phyloP scores from a whole-genome alignment of 2,329 filamentous ascomycete species.

The Remersonia thermophila region DNA sequence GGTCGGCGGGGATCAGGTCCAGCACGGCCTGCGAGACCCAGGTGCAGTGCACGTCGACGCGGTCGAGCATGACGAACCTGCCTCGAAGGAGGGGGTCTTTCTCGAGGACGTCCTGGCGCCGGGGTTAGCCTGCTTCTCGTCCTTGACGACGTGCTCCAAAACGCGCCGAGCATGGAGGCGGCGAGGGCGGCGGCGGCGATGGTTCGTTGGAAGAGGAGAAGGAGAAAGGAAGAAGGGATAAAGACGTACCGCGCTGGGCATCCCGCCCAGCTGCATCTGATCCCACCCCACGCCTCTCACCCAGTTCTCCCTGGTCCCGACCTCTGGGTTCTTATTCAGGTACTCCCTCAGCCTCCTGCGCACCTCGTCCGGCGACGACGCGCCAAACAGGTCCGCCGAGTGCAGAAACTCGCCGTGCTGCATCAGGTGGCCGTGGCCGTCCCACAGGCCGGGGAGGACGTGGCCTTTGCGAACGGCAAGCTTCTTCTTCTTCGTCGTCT shows the following conservation, averaged over 20 bases:
- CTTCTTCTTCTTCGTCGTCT: conserved; percentile 1
- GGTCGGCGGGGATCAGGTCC: conserved; percentile 39
- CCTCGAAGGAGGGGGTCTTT: conserved; percentile 38
- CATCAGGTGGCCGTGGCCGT: conserved; percentile 56
- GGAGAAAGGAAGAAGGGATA: background rate
- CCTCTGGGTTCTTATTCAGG: conserved; percentile 33
- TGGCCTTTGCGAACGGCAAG: conserved; percentile 28
- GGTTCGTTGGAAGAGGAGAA: too few relatives aligned
- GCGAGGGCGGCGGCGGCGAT: too few relatives aligned
- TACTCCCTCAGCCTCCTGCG: conserved; percentile 40
- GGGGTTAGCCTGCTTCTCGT: too few relatives aligned
- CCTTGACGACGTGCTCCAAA: too few relatives aligned
- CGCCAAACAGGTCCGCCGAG: conserved; percentile 52
- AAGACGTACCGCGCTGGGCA: conserved; percentile 49
- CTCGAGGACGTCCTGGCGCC: conserved; percentile 40
- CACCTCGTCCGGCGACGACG: conserved; percentile 42
- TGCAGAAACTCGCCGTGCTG: conserved; percentile 55
- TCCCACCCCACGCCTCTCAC: conserved; percentile 59
- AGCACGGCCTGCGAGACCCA: conserved; percentile 57
- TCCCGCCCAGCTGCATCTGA: conserved; percentile 49
- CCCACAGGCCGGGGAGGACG: conserved; percentile 56
- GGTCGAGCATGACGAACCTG: conserved; percentile 55
- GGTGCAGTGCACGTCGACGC: conserved; percentile 57
- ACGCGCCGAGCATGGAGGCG: too few relatives aligned
- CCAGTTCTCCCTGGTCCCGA: conserved; percentile 46